Base-by-base conservation (phyloP, 352 stramenopile species). In the Pythium apleroticum region DNA sequence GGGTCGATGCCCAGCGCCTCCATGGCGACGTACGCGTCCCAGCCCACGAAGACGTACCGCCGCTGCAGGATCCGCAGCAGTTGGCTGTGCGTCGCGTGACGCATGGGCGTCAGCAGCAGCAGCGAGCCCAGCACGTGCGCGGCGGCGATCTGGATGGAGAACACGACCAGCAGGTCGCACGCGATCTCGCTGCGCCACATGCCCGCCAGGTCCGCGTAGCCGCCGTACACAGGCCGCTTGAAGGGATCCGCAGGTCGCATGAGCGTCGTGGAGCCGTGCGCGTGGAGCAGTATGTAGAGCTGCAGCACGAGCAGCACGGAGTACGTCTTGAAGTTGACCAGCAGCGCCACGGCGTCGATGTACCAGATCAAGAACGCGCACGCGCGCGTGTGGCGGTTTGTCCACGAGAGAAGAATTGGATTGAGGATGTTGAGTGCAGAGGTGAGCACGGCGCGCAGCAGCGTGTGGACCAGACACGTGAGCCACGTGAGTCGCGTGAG, bases 401-500 rank as follows among this genome's bases (percentile, higher is more conserved):
- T 35, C 56, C 24, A 62, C 9, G 27, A 24, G 4, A 31, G 19
- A 2, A 56, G n/a, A 4, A 45, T 3, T 25, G 41, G 25, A 25
- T 0, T 2, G 10, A 49, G n/a, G 35, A 10, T 17, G 35, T 7
- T 5, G 14, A 7, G 14, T 5, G 4, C 15, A 41, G 35, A 10
- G 11, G 19, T 11, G 41, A 25, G 41, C 10, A 49, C 19, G 24
- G 19, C 8, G 17, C 19, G 41, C n/a, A 78, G 37, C 0, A 77
- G 11, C 3, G 76, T 78, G 48, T 89, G 78, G 4, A 72, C 55
- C 5, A 78, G 66, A 20, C 80, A 89, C 65, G 87, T 81, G 49
- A 87, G 45, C 80, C 77, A 89, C 57, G 80, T 86, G 33, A 86
- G 71, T 2, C 66, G 72, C 9, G 74, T 83, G 46, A 89, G 46